Evolutionary conservation across 1,284 basidiomycete species (phyloP).

Genomic region (Apiotrichum brassicae): DNA sequence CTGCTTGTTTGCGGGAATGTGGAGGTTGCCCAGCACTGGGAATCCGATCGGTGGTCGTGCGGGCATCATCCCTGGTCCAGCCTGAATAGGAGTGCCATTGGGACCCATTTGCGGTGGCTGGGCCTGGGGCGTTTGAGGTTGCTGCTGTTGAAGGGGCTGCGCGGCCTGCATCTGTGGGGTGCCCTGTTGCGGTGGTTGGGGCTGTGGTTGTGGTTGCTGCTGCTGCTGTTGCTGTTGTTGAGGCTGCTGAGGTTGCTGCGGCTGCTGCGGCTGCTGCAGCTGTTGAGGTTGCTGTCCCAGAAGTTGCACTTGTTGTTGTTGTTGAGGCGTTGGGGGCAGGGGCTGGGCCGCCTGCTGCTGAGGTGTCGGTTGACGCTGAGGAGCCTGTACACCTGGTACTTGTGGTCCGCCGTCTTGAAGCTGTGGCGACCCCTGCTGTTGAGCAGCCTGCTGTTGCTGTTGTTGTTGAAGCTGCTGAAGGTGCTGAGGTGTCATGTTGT

Average conservation of each 20-base stretch:
- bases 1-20: slow-evolving; percentile 35
- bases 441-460: slow-evolving; percentile 3
- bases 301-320: not conserved
- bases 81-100: slow-evolving; percentile 8
- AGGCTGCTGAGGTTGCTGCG: not conserved
- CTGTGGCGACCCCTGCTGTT: not conserved
- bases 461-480: slow-evolving; percentile 10
- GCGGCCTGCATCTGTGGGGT: no score
- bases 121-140: not conserved
- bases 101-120: not conserved
- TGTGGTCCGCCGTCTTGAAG: no score
- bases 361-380: no score
- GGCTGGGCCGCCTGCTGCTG: not conserved
- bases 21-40: slow-evolving; percentile 25
- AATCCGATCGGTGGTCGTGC: slow-evolving; percentile 13
- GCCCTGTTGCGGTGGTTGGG: not conserved
- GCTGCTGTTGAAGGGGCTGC: not conserved
- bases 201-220: slow-evolving; percentile 2
- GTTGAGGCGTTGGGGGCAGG: not conserved
- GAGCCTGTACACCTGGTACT: no score
- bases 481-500: slow-evolving; percentile 13
- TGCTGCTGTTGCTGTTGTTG: slow-evolving; percentile 4
- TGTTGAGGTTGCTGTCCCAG: not conserved
- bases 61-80: slow-evolving; percentile 10
- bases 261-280: not conserved